phyloP scores from a whole-genome alignment of 202 grass and related monocot species.

The Zoysia matrella region DNA sequence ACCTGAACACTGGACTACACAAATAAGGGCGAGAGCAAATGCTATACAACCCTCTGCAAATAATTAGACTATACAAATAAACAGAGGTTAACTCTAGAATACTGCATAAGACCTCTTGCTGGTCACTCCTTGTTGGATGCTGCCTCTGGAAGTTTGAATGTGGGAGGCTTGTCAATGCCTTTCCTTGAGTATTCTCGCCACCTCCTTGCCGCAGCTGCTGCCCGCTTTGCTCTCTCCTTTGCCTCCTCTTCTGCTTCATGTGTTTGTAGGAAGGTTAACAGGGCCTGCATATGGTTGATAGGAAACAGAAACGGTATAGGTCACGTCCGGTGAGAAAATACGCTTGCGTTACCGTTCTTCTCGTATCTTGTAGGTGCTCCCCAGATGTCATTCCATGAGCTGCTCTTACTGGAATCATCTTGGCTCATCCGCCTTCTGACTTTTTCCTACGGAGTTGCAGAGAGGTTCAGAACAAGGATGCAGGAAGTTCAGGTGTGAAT shows the following conservation, averaged over 20 bases:
- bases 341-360: conserved; percentile 62
- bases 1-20: conserved; percentile 23
- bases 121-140: conserved; percentile 64
- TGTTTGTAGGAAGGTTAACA: conserved; percentile 21
- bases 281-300: neutral
- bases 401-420: no score
- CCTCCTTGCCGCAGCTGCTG: conserved; percentile 78
- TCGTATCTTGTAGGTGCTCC: conserved; percentile 51
- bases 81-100: conserved; percentile 28
- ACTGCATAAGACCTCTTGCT: neutral
- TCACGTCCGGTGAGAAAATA: neutral
- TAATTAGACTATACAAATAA: conserved; percentile 59
- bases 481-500: conserved; percentile 7
- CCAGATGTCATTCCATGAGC: no score
- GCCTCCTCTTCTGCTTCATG: conserved; percentile 59
- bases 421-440: no score
- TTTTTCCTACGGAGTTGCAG: no score
- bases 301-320: neutral
- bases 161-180: conserved; percentile 69
- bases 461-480: neutral
- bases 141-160: conserved; percentile 89
- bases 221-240: conserved; percentile 80
- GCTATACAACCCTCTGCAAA: conserved; percentile 39
- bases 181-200: conserved; percentile 98
- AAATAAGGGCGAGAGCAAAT: conserved; percentile 36